These are phyloP conservation scores for Penicillium sp. DNA, from an alignment of 2,329 filamentous ascomycete genomes.

Conservation along the genomic window DNA sequence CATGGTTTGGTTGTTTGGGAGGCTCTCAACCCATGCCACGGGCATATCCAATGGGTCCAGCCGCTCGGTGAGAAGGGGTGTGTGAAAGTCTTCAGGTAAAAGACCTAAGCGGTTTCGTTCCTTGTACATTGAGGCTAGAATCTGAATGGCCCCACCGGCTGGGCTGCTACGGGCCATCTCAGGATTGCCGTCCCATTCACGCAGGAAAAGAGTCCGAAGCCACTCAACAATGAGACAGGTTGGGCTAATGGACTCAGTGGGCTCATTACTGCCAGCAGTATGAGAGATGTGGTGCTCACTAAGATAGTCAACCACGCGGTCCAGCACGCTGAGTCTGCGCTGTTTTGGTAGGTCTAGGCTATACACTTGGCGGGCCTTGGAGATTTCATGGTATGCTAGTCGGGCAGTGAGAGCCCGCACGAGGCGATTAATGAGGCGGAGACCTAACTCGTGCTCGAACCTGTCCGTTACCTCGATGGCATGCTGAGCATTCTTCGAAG, in stretches of 20 bases:
- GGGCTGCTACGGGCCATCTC: conserved; percentile 67
- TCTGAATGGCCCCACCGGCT: conserved; percentile 72
- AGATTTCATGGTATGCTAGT: conserved; percentile 50
- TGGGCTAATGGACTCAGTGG: conserved; percentile 23
- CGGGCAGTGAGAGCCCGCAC: conserved; percentile 51
- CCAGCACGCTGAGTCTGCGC: conserved; percentile 32
- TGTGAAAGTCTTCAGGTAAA: conserved; percentile 67
- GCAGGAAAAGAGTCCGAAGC: conserved; percentile 66
- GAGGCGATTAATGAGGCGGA: conserved; percentile 51
- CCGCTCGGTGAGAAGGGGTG: conserved; percentile 71
- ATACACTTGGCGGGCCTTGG: conserved; percentile 36
- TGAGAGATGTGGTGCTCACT: conserved; percentile 28
- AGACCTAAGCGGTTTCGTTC: conserved; percentile 66
- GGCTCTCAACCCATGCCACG: conserved; percentile 65
- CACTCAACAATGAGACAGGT: conserved; percentile 43
- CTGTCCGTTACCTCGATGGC: conserved; percentile 42
- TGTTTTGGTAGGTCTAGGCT: conserved; percentile 29
- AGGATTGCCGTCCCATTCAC: conserved; percentile 75
- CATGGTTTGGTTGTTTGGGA: conserved; percentile 59
- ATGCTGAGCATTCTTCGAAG: conserved; percentile 28
- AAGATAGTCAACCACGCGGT: conserved; percentile 38
- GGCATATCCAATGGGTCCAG: conserved; percentile 74
- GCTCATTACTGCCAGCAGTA: conserved; percentile 5
- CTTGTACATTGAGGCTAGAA: conserved; percentile 72
- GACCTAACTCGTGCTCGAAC: conserved; percentile 52